phyloP scores from a whole-genome alignment of 2,329 filamentous ascomycete genomes.

The Byssothecium circinans region DNA sequence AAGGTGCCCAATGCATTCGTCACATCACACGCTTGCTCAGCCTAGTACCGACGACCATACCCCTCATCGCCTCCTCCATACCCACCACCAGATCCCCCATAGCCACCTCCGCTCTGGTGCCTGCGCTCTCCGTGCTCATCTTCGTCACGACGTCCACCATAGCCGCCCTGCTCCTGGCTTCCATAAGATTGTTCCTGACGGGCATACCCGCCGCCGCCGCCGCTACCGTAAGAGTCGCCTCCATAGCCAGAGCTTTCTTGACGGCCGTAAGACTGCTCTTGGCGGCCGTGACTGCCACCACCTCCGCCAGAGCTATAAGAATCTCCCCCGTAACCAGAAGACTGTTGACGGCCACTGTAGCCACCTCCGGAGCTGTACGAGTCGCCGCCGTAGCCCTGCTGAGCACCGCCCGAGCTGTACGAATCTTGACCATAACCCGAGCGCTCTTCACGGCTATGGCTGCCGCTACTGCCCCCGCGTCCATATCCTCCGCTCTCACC shows the following conservation, averaged over 20 bases:
- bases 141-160: slow-evolving; percentile 12
- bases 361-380: slow-evolving; percentile 8
- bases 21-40: neutral
- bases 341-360: slow-evolving; percentile 6
- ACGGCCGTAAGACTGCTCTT: slow-evolving; percentile 7
- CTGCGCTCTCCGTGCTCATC: slow-evolving; percentile 18
- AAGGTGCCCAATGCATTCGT: neutral
- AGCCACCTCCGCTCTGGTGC: slow-evolving; percentile 17
- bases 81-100: slow-evolving; percentile 19
- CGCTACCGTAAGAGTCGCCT: slow-evolving; percentile 11
- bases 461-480: slow-evolving; percentile 3
- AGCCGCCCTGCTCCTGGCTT: slow-evolving; percentile 1
- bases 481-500: slow-evolving; percentile 1
- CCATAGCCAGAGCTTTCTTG: slow-evolving; percentile 10
- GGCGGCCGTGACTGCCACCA: slow-evolving; percentile 6
- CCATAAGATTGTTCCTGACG: slow-evolving; percentile 15
- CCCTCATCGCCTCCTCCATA: slow-evolving; percentile 22
- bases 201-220: slow-evolving; percentile 14
- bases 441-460: too few species aligned
- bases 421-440: slow-evolving; percentile 26
- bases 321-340: slow-evolving; percentile 16
- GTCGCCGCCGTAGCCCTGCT: slow-evolving; percentile 6
- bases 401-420: slow-evolving; percentile 1
- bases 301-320: slow-evolving; percentile 13
- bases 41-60: slow-evolving; percentile 23